Evolutionary conservation across 768 basidiomycete species (phyloP).

Genomic region (Russula sp.): DNA sequence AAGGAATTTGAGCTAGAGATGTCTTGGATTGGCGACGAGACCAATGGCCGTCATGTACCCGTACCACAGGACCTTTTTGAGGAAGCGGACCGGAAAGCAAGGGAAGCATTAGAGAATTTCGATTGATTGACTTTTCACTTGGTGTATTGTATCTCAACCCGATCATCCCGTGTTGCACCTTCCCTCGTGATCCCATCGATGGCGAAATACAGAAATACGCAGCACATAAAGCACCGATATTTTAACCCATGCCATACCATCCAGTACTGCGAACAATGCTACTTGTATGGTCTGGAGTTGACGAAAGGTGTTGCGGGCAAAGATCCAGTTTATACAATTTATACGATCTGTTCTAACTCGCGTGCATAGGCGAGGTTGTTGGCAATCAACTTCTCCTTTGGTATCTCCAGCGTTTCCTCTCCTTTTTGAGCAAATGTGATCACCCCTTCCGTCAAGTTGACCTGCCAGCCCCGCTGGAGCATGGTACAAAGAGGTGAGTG

Average conservation of each 20-base stretch:
- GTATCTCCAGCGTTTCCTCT: slow-evolving; percentile 81
- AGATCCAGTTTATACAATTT: slow-evolving; percentile 31
- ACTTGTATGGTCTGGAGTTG: not conserved
- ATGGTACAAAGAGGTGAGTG: slow-evolving; percentile 1
- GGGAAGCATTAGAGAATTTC: slow-evolving; percentile 72
- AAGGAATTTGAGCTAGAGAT: slow-evolving; percentile 98
- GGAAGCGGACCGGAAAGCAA: slow-evolving; percentile 85
- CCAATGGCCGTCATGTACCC: slow-evolving; percentile 66
- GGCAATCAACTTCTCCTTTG: slow-evolving; percentile 75
- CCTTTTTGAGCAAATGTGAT: slow-evolving; percentile 77
- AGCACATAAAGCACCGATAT: not conserved
- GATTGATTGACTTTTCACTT: slow-evolving; percentile 34
- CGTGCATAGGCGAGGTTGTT: slow-evolving; percentile 76
- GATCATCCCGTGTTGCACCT: slow-evolving; percentile 6
- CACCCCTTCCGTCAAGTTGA: slow-evolving; percentile 60
- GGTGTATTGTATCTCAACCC: slow-evolving; percentile 28
- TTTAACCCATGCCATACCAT: not conserved
- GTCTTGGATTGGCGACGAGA: slow-evolving; percentile 91
- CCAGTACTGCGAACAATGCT: not conserved
- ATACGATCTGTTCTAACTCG: slow-evolving; percentile 90
- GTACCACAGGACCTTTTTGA: slow-evolving; percentile 81
- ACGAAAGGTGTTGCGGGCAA: not conserved
- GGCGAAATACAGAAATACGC: not conserved
- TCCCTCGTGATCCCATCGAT: not conserved
- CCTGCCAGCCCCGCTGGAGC: slow-evolving; percentile 73